These are phyloP conservation scores for Plasmodium cynomolgi DNA, from an alignment of 169 alveolate genomes.

Conservation along the genomic window DNA sequence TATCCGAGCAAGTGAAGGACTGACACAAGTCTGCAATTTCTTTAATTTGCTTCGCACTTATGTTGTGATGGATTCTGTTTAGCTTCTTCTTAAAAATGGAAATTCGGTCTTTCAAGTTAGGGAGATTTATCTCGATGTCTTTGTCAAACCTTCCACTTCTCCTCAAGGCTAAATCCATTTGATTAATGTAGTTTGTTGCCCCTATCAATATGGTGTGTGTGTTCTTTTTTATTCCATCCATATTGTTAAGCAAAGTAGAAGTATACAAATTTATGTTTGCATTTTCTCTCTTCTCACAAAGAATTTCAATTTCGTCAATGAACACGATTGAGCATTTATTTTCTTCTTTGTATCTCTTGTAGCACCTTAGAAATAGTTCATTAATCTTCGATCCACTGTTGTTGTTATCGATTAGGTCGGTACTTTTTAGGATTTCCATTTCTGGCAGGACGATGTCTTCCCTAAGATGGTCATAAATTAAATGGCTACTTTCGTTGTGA, in stretches of 20 bases:
- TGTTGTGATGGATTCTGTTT: slow-evolving; percentile 75
- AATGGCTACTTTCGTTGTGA: background rate
- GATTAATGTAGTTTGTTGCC: slow-evolving; percentile 92
- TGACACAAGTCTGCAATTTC: slow-evolving; percentile 83
- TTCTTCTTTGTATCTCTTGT: slow-evolving; percentile 64
- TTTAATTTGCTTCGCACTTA: slow-evolving; percentile 74
- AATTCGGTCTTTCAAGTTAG: slow-evolving; percentile 91
- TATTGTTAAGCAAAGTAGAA: slow-evolving; percentile 44
- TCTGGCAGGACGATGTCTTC: slow-evolving; percentile 43
- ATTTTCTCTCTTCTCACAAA: slow-evolving; percentile 78
- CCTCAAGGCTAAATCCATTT: slow-evolving; percentile 94
- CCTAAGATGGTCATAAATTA: background rate
- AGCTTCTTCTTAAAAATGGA: slow-evolving; percentile 87
- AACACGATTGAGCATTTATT: slow-evolving; percentile 76
- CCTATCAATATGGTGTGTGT: slow-evolving; percentile 90
- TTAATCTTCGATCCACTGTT: slow-evolving; percentile 50
- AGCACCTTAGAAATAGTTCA: slow-evolving; percentile 55
- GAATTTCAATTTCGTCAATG: slow-evolving; percentile 85
- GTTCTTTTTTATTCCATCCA: slow-evolving; percentile 63
- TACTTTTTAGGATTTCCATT: slow-evolving; percentile 58
- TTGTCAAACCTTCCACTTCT: slow-evolving; percentile 98
- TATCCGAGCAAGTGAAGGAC: slow-evolving; percentile 91
- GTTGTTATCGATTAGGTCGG: slow-evolving; percentile 50
- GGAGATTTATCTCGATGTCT: slow-evolving; percentile 95
- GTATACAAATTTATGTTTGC: slow-evolving; percentile 50